Percentiles rank a stretch among this genome's conserved stretches.
Evolutionary conservation across 1,284 basidiomycete genomes (phyloP).

Genomic region (Irpex lacteus): DNA sequence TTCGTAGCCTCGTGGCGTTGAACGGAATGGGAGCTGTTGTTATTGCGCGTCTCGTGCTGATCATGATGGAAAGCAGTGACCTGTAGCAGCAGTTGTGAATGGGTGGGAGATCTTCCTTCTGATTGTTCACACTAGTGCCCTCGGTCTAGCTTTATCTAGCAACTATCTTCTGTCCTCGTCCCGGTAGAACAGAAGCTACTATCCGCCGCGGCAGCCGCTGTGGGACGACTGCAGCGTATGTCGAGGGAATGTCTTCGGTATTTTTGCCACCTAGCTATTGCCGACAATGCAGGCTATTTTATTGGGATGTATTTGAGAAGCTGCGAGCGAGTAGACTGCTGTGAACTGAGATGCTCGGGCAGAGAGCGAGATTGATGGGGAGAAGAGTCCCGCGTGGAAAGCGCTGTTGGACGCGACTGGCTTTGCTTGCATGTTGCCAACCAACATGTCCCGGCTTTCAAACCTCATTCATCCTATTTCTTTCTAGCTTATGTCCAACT

Average conservation of each 20-base stretch:
- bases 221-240: too few relatives aligned
- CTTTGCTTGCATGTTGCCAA: not conserved
- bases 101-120: not conserved
- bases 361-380: not conserved
- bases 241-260: too few relatives aligned
- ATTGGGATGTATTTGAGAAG: not conserved
- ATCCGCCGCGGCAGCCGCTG: not conserved
- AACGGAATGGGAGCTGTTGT: not conserved
- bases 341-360: not conserved
- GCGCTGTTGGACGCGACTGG: not conserved
- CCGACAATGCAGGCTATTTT: not conserved
- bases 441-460: not conserved
- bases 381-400: not conserved
- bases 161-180: not conserved
- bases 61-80: not conserved
- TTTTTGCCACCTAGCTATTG: not conserved
- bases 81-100: not conserved
- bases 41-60: not conserved
- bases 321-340: not conserved
- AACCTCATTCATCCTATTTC: constrained; percentile 7
- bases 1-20: not conserved
- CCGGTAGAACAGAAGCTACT: not conserved
- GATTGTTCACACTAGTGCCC: not conserved
- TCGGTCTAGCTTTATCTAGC: not conserved
- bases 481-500: constrained; percentile 16